Evolutionary conservation across 1,139 yeast genomes (phyloP).

Genomic region (Saccharomycopsis crataegensis): DNA sequence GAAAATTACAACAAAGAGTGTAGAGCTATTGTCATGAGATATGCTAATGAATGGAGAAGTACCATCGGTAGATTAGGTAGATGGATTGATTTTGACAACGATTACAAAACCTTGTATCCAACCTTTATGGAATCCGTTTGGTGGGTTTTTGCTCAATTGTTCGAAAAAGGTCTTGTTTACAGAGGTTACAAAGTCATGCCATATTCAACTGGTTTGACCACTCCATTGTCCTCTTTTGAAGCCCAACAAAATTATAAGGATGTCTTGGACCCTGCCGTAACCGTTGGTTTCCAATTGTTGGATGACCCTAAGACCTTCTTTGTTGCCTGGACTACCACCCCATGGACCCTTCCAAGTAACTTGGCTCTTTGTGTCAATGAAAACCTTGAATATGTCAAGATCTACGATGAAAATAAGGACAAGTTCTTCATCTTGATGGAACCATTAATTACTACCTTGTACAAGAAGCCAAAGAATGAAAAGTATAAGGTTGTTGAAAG

Average conservation of each 20-base stretch:
- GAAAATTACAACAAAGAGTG: constrained; percentile 92
- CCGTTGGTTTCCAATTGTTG: constrained; percentile 77
- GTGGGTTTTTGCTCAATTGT: constrained; percentile 96
- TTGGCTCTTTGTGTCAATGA: constrained; percentile 90
- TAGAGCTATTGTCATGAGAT: constrained; percentile 94
- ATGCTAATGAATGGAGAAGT: constrained; percentile 89
- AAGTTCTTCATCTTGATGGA: constrained; percentile 78
- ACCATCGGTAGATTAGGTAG: constrained; percentile 93
- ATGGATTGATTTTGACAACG: constrained; percentile 99
- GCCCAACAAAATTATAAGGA: constrained; percentile 98
- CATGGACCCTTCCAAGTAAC: constrained; percentile 98
- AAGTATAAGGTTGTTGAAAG: constrained; percentile 77
- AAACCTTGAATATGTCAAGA: constrained; percentile 82
- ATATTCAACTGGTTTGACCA: constrained; percentile 92
- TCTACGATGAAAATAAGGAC: constrained; percentile 80
- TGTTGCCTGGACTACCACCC: constrained; percentile 99
- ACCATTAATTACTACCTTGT: constrained; percentile 67
- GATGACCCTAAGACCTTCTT: constrained; percentile 75
- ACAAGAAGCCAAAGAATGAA: constrained; percentile 91
- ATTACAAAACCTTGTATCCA: constrained; percentile 94
- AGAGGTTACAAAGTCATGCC: constrained; percentile 98
- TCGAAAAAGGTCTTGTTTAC: constrained; percentile 79
- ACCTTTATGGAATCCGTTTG: constrained; percentile 95
- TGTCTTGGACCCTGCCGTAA: constrained; percentile 93
- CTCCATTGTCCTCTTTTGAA: constrained; percentile 95